Evolutionary conservation across 139 green algal genomes (phyloP), one percentile per base, ranked within the genome.

Genomic region (Tetradesmus lagerheimii): DNA sequence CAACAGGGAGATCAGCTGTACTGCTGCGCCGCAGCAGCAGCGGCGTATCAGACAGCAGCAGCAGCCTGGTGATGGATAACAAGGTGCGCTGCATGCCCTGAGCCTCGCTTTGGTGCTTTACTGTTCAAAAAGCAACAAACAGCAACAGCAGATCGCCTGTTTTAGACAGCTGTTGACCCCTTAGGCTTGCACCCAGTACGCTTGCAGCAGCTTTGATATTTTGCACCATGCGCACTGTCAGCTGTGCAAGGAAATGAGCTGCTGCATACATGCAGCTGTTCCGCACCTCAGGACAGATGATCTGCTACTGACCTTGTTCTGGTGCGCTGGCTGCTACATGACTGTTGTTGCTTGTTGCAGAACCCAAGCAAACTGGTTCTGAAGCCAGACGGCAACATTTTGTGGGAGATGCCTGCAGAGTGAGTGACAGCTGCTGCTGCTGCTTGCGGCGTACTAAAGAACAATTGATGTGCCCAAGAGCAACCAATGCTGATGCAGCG

Each of bases 361-460:
- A 83, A 83, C 78, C 87, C 87, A 57, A 86, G 76, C 79, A 91
- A 91, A n/a, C 78, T 91, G 77, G 87, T 91, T 27, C 78, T 91
- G 12, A 91, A 91, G 62, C 87, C 87, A 86, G 87, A 91, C 34
- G 87, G 87, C 25, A 91, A 91, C 87, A 91, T 91, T 45, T 78
- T 91, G 16, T 91, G 87, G 87, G 87, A 91, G 78, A 83, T 91
- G 87, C 76, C 87, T 23, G 43, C 75, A 80, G 87, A 87, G 87
- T 91, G 39, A 87, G 87, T 67, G 16, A 15, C 27, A 18, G 47
- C 47, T 62, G 47, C 18, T 62, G 47, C 47, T 62, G 47, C 47
- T 62, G 18, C 12, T 14, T 64, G 20, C 35, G 23, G 20, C 25
- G 14, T 57, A 57, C 11, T 18, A 57, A 57, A 57, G 45, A 71